Evolutionary conservation across 169 alveolate species (phyloP), one percentile per base, ranked within the genome.

Genomic region (Cytauxzoon felis): DNA sequence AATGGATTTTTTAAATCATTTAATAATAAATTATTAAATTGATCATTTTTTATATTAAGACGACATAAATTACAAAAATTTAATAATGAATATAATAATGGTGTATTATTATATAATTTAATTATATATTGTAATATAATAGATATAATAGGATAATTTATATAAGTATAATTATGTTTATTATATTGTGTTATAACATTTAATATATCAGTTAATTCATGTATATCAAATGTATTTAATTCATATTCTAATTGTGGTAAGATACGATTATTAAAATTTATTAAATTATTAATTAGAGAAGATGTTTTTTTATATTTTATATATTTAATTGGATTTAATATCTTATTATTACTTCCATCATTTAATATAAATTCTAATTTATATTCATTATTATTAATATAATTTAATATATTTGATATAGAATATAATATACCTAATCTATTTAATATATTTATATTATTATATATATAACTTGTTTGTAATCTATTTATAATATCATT

Each of bases 191-290:
- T 81, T 18, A 76, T 30, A 23, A 66, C 81, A 13, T 68, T 75
- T 67, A 76, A 33, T 5, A 76, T 23, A 24, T 64, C 81, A 19
- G 62, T 26, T n/a, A 76, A 63, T 33, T 76, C 86, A 19, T 56
- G 34, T 3, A 81, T 26, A 49, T 67, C 86, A 24, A 58, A 58
- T 24, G 60, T 62, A 45, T 67, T 64, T 24, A 76, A 29, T 18
- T 76, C 86, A 41, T 40, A 64, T 53, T 65, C 81, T 61, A 76
- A 50, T 48, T 64, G 80, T 9, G 86, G 86, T 16, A 76, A 58
- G 45, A 76, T 23, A n/a, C 72, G 38, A 11, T 66, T n/a, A n/a
- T n/a, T n/a, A n/a, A n/a, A n/a, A n/a, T n/a, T n/a, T n/a, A n/a
- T n/a, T n/a, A n/a, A n/a, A n/a, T n/a, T n/a, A n/a, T n/a, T n/a